Evolutionary conservation across 306 rosid genomes (phyloP), one percentile per base, ranked within the genome.

Genomic region (Gillenia trifoliata): DNA sequence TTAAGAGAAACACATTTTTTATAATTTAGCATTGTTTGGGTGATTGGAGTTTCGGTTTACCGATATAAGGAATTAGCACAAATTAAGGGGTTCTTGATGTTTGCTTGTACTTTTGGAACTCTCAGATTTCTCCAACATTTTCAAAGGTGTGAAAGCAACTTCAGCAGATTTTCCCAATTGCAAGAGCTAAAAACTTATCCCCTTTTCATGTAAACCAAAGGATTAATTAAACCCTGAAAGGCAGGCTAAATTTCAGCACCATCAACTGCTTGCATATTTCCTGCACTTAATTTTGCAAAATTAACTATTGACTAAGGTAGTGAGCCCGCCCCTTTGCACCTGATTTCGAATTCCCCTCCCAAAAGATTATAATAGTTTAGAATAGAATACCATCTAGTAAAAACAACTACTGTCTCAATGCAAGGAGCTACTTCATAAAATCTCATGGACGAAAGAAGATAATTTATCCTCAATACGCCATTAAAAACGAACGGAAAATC

Each of bases 161-260:
- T 70, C 40, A 59, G 6, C 20, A 57, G 26, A 71, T 70, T 60
- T 23, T 64, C 33, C 64, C 31, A n/a, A 34, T 11, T 75, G 36
- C 71, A 62, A 29, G 66, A 12, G 41, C 50, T 26, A 31, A 36
- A 23, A 63, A 4, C 6, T 30, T 20, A 19, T 52, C 28, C 62
- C 62, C 3, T 50, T n/a, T 49, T 69, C 28, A 30, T 16, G 62
- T 45, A 64, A 31, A 29, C 19, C 40, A 4, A 28, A 5, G 11
- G 11, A 6, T 69, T 62, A 64, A 6, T 69, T 62, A 64, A 31
- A 16, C 6, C 40, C 23, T 31, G 40, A 50, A 54, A 54, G 22
- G 74, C 64, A 71, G 66, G 66, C 66, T 36, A 13, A 36, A 34
- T 55, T 71, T 36, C n/a, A 23, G 66, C 75, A 71, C 65, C 54